Conservation (phyloP, 495 filamentous ascomycete species). For the Xylaria flabelliformis region DNA sequence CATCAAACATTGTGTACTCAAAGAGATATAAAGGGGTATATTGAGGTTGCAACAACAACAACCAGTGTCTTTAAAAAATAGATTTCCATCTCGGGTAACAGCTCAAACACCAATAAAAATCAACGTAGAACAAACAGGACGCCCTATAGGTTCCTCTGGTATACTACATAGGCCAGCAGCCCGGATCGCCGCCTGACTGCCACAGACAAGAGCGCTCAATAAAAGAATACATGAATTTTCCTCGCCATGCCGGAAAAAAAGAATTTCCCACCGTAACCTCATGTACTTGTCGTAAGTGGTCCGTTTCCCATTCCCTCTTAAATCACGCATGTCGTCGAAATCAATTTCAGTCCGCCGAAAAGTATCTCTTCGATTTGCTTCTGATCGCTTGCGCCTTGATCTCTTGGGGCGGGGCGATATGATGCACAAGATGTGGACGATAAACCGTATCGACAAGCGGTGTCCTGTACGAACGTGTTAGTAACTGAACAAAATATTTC, state of each 20-base stretch:
- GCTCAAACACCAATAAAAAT: conserved; percentile 9
- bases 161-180: conserved; percentile 22
- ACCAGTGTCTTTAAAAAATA: conserved; percentile 14
- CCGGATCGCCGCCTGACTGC: neutral
- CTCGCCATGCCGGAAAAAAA: conserved; percentile 14
- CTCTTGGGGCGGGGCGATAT: conserved; percentile 77
- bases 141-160: conserved; percentile 9
- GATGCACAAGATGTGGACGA: conserved; percentile 90
- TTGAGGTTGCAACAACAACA: conserved; percentile 10
- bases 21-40: conserved; percentile 25
- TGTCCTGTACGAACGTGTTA: conserved; percentile 54
- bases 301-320: conserved; percentile 1
- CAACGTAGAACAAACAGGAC: neutral
- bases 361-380: conserved; percentile 81
- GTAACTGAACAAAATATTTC: neutral
- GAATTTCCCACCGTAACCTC: conserved; percentile 11
- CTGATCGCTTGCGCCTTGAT: conserved; percentile 72
- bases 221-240: conserved; percentile 18
- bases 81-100: neutral
- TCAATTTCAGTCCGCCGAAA: conserved; percentile 64
- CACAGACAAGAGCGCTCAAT: conserved; percentile 8
- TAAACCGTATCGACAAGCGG: conserved; percentile 91
- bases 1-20: neutral
- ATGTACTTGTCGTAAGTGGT: conserved; percentile 7
- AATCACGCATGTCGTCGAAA: conserved; percentile 7